A percentile compares a stretch with the other conserved stretches of the same genome.
Evolutionary conservation across 2,329 filamentous ascomycete species (phyloP).

Genomic region (Boeremia lycopersici): DNA sequence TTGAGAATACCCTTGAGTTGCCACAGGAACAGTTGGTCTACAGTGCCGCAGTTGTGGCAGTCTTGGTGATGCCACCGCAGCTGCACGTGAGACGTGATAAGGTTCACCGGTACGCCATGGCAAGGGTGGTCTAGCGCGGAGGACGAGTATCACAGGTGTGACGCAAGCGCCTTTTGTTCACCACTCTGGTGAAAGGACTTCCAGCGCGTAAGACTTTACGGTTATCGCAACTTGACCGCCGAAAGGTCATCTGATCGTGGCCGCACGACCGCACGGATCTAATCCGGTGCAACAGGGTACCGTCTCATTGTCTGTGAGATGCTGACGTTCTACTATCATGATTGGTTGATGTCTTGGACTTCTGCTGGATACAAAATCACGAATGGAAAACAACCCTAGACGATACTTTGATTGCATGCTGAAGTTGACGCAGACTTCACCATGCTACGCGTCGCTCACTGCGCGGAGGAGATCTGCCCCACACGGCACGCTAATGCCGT

Average conservation of each 20-base stretch:
- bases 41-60: not conserved
- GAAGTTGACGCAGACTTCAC: not conserved
- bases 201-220: not conserved
- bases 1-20: not conserved
- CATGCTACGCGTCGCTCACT: not conserved
- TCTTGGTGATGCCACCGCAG: constrained; percentile 8
- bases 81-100: constrained; percentile 17
- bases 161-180: constrained; percentile 10
- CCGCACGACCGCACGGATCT: not conserved
- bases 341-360: not conserved
- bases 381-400: not conserved
- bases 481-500: constrained; percentile 14
- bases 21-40: constrained; percentile 3
- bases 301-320: not conserved
- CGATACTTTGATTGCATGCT: not conserved
- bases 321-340: not conserved
- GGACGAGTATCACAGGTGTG: constrained; percentile 8
- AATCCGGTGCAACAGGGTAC: not conserved
- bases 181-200: constrained; percentile 8
- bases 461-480: constrained; percentile 6
- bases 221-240: constrained; percentile 3
- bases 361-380: no score
- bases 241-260: constrained; percentile 9
- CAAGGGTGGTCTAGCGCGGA: constrained; percentile 9
- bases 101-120: constrained; percentile 12